Evolutionary conservation across 2,329 filamentous ascomycete genomes (phyloP).

Genomic region (Cladorrhinum sp.): DNA sequence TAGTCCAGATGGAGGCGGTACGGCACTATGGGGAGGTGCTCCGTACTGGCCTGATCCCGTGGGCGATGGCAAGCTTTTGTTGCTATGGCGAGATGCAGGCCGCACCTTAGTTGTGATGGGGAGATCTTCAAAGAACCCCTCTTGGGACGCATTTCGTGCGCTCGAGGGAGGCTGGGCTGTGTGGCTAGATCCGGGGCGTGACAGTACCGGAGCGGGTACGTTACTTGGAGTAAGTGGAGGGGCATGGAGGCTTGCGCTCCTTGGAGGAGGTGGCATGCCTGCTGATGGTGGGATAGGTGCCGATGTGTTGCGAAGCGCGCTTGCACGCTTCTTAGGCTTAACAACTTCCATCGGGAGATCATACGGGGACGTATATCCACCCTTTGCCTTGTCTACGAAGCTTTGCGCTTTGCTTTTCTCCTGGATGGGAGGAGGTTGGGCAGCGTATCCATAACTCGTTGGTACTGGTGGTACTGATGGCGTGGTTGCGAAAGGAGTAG

Average conservation of each 20-base stretch:
- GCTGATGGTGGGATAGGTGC: conserved; percentile 40
- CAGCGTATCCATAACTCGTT: conserved; percentile 36
- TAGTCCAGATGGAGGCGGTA: conserved; percentile 24
- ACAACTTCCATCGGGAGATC: conserved; percentile 89
- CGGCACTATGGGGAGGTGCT: conserved; percentile 29
- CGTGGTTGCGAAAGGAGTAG: conserved; percentile 24
- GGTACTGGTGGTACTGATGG: conserved; percentile 27
- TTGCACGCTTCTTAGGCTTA: conserved; percentile 64
- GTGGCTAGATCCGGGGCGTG: conserved; percentile 39
- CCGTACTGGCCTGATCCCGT: conserved; percentile 36
- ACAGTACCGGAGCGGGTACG: conserved; percentile 28
- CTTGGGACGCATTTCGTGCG: conserved; percentile 34
- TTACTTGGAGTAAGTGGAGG: conserved; percentile 25
- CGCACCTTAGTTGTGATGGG: conserved; percentile 62
- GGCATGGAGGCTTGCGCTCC: conserved; percentile 41
- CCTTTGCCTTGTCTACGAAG: conserved; percentile 86
- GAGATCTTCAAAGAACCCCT: conserved; percentile 75
- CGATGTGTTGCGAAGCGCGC: conserved; percentile 47
- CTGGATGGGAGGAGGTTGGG: conserved; percentile 38
- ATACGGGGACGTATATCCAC: conserved; percentile 90
- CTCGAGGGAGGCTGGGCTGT: conserved; percentile 28
- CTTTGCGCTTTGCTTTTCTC: conserved; percentile 65
- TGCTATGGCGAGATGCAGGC: conserved; percentile 54
- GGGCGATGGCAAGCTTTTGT: conserved; percentile 41
- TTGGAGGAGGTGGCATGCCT: conserved; percentile 52